phyloP scores from a whole-genome alignment of 768 basidiomycete species.

The Tephrocybe sp. region DNA sequence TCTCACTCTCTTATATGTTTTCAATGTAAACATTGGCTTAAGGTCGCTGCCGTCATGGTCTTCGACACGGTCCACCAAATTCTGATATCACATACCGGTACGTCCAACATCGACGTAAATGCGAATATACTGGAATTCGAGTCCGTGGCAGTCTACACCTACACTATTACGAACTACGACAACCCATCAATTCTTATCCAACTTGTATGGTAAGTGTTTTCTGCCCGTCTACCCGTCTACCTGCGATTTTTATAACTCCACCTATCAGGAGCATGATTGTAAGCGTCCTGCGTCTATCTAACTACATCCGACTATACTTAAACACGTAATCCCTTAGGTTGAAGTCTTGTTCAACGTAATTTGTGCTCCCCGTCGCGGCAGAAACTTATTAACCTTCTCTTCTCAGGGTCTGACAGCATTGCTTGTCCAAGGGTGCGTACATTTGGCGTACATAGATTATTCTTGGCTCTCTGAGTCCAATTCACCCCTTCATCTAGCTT shows the following conservation, averaged over 20 bases:
- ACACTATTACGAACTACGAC: conserved; percentile 43
- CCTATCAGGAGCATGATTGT: conserved; percentile 37
- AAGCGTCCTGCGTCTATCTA: too few species aligned
- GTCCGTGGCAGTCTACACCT: conserved; percentile 41
- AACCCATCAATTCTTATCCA: conserved; percentile 23
- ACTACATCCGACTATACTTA: too few species aligned
- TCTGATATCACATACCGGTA: conserved; percentile 52
- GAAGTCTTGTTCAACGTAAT: background rate
- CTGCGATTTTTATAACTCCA: background rate
- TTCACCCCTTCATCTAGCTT: conserved; percentile 29
- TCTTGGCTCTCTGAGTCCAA: background rate
- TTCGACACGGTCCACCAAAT: conserved; percentile 56
- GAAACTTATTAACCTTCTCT: background rate
- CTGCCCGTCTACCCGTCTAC: background rate
- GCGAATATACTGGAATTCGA: background rate
- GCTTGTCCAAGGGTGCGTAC: conserved; percentile 44
- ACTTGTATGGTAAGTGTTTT: conserved; percentile 42
- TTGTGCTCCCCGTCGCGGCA: background rate
- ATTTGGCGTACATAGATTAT: too few species aligned
- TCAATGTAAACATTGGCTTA: background rate
- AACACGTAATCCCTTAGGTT: too few species aligned
- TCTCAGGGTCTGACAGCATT: conserved; percentile 44
- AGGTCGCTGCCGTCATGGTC: conserved; percentile 51
- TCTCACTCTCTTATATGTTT: too few species aligned
- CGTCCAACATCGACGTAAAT: conserved; percentile 8